These are phyloP conservation scores for Rhinocladiella mackenziei DNA, from an alignment of 2,329 filamentous ascomycete genomes.

Conservation along the genomic window DNA sequence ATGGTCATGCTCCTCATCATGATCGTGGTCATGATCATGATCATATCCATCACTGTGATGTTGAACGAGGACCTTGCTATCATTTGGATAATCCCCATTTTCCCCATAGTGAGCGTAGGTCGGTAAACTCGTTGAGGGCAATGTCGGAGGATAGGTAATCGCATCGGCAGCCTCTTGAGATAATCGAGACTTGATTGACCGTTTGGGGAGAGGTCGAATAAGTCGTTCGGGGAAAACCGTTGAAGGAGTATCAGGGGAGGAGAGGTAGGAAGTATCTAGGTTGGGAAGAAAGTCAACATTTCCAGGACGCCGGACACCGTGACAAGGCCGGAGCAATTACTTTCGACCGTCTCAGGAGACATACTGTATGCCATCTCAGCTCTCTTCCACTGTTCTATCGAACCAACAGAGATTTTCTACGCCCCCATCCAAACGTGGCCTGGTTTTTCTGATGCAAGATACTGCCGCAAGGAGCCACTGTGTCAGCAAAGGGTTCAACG, in stretches of 20 bases:
- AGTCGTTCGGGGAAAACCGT: conserved; percentile 82
- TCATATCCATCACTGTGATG: conserved; percentile 40
- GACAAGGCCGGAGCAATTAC: background rate
- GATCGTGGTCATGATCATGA: conserved; percentile 27
- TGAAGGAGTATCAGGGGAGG: conserved; percentile 66
- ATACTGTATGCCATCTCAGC: conserved; percentile 26
- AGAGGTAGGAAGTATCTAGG: conserved; percentile 48
- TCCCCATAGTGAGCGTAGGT: conserved; percentile 69
- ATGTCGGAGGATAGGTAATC: conserved; percentile 75
- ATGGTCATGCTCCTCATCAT: conserved; percentile 21
- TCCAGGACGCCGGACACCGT: background rate
- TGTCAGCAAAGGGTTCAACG: background rate
- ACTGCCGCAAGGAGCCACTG: background rate
- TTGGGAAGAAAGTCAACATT: conserved; percentile 20
- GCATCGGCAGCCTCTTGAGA: conserved; percentile 78
- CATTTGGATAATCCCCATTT: conserved; percentile 49
- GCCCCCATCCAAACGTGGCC: conserved; percentile 9
- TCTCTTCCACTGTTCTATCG: conserved; percentile 14
- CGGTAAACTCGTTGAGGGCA: conserved; percentile 65
- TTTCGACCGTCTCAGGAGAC: conserved; percentile 5
- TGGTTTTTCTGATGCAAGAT: background rate
- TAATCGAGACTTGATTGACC: conserved; percentile 79
- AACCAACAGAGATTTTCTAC: conserved; percentile 13
- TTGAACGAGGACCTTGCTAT: conserved; percentile 45
- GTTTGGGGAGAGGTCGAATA: conserved; percentile 87